Conservation (phyloP, 768 basidiomycete species). For the Tulasnella sp. region DNA sequence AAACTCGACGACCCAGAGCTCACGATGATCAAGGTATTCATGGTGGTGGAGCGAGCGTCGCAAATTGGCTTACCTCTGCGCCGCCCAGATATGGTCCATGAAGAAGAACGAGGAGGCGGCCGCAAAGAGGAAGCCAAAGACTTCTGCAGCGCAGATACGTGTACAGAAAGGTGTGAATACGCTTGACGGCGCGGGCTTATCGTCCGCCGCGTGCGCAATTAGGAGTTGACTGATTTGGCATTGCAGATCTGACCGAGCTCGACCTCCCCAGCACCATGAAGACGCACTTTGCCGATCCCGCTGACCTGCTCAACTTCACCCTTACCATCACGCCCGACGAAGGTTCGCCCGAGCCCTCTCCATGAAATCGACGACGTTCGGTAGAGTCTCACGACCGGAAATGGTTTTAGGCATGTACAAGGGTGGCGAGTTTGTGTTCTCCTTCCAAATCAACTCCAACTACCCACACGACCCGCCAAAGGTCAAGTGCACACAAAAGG, state of each 20-base stretch:
- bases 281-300: conserved; percentile 83
- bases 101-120: conserved; percentile 99
- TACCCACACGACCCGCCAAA: conserved; percentile 99
- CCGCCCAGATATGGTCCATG: conserved; percentile 90
- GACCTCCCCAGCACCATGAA: conserved; percentile 95
- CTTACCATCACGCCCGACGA: conserved; percentile 95
- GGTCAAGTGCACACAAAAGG: conserved; percentile 92
- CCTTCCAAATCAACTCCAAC: conserved; percentile 91
- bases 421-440: conserved; percentile 86
- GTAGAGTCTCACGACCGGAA: neutral
- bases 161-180: conserved; percentile 99
- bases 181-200: neutral
- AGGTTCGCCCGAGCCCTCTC: conserved; percentile 37
- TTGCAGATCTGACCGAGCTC: conserved; percentile 84
- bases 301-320: conserved; percentile 91
- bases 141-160: conserved; percentile 92
- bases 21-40: no score
- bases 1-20: no score
- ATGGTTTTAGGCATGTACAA: conserved; percentile 85
- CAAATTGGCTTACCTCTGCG: no score
- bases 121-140: conserved; percentile 96
- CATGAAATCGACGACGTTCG: neutral
- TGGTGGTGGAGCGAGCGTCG: no score
- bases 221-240: conserved; percentile 3
- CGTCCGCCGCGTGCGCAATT: neutral